Percentiles rank a stretch among this genome's conserved stretches.
Conservation (phyloP, 192 early-diverging fungal genomes). For the Coemansia sp. region DNA sequence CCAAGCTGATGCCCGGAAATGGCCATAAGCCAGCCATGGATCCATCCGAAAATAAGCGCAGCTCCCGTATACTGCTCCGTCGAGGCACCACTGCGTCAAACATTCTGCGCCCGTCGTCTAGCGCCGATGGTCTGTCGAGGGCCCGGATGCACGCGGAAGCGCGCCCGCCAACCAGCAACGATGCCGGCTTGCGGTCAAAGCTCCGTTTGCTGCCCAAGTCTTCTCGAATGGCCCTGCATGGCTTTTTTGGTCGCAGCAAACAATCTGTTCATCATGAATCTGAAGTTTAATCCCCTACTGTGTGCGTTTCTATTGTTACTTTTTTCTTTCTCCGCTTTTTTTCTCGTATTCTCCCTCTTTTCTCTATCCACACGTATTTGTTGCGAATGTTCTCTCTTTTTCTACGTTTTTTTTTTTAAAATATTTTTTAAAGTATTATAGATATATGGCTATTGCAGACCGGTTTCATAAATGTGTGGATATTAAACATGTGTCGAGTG, state of each 20-base stretch:
- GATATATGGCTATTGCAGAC: background rate
- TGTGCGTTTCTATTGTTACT: background rate
- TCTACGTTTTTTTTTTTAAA: background rate
- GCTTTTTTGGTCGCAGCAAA: conserved; percentile 41
- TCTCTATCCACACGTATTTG: background rate
- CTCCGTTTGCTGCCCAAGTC: conserved; percentile 35
- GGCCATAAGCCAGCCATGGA: background rate
- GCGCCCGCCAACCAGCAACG: conserved; percentile 15
- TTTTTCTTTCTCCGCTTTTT: background rate
- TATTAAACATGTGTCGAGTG: conserved; percentile 4
- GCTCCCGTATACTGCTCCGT: conserved; percentile 7
- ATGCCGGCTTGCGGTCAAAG: conserved; percentile 8
- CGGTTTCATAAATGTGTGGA: background rate
- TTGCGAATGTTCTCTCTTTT: conserved; percentile 4
- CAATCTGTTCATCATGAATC: conserved; percentile 10
- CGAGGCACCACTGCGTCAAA: conserved; percentile 5
- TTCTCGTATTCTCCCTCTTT: background rate
- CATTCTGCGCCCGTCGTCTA: conserved; percentile 23
- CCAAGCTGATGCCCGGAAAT: conserved; percentile 6
- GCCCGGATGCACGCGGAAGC: background rate
- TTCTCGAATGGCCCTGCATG: conserved; percentile 31
- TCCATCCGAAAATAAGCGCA: background rate
- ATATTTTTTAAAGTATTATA: conserved; percentile 3
- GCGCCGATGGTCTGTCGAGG: conserved; percentile 20
- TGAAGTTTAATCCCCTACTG: background rate